Evolutionary conservation across 1,139 yeast species (phyloP).

Genomic region (Hemisphaericaspora xylofermentans): DNA sequence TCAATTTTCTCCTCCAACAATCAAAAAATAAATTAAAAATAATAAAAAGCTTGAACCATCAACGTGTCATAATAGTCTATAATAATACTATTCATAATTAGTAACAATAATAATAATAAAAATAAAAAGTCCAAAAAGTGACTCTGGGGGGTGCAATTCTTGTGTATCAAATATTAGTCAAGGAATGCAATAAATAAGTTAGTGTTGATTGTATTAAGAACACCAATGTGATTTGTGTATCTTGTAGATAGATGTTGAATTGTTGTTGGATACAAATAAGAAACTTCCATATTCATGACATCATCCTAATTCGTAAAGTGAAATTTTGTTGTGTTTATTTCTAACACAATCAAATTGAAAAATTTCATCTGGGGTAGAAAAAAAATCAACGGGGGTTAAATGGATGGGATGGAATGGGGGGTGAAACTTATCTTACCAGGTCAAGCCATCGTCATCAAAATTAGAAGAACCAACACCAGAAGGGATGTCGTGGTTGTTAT

Average conservation of each 20-base stretch:
- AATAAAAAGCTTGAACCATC: background rate
- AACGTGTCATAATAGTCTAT: background rate
- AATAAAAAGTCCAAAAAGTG: background rate
- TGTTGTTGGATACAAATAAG: background rate
- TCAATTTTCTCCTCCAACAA: no score
- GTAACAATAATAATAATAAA: background rate
- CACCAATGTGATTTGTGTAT: background rate
- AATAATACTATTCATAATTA: background rate
- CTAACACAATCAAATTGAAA: no score
- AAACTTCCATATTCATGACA: no score
- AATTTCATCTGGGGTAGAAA: no score
- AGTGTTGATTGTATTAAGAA: background rate
- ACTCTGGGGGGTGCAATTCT: background rate
- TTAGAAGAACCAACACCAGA: background rate
- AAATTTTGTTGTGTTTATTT: no score
- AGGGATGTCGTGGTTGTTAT: constrained; percentile 1
- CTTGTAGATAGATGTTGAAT: background rate
- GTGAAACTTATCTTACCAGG: no score
- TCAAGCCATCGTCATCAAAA: background rate
- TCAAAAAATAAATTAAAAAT: background rate
- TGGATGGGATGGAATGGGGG: no score
- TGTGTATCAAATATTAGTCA: background rate
- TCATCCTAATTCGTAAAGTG: no score
- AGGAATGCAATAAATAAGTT: background rate
- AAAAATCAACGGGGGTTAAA: background rate